A percentile compares a stretch with the other conserved stretches of the same genome.
These are phyloP conservation scores for Cladosporium sp. DNA, from an alignment of 2,329 filamentous ascomycete species.

Conservation along the genomic window DNA sequence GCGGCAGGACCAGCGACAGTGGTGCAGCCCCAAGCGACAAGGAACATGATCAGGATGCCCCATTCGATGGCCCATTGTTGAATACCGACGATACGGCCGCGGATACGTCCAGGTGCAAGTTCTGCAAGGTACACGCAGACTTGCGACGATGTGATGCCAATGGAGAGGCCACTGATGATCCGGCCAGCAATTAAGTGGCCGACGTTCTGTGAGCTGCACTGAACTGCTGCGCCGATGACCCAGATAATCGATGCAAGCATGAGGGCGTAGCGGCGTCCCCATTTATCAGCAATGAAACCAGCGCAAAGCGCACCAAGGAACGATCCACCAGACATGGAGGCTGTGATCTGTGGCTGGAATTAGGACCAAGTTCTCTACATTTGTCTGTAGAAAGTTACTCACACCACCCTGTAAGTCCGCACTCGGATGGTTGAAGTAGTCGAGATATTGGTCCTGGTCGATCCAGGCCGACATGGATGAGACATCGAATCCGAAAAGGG, in stretches of 20 bases:
- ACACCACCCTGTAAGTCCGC: slow-evolving; percentile 60
- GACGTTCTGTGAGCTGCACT: slow-evolving; percentile 64
- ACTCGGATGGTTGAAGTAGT: slow-evolving; percentile 64
- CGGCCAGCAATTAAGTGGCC: slow-evolving; percentile 71
- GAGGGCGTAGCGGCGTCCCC: slow-evolving; percentile 57
- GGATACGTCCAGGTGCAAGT: slow-evolving; percentile 57
- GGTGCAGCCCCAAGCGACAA: slow-evolving; percentile 63
- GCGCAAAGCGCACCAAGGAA: slow-evolving; percentile 64
- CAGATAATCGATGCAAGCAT: slow-evolving; percentile 48
- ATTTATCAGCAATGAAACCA: slow-evolving; percentile 58
- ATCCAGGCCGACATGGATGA: slow-evolving; percentile 64
- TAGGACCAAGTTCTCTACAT: not conserved
- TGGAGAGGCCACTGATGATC: slow-evolving; percentile 68
- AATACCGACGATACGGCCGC: slow-evolving; percentile 67
- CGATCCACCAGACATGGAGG: slow-evolving; percentile 71
- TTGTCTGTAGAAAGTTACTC: not conserved
- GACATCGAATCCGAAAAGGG: slow-evolving; percentile 78
- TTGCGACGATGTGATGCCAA: slow-evolving; percentile 70
- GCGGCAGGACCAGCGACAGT: slow-evolving; percentile 49
- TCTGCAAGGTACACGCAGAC: slow-evolving; percentile 67
- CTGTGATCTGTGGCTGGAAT: slow-evolving; percentile 55
- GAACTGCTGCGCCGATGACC: slow-evolving; percentile 60
- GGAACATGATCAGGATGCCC: slow-evolving; percentile 69
- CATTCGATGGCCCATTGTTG: slow-evolving; percentile 73
- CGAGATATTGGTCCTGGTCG: slow-evolving; percentile 61